Conservation (phyloP, 176 grass and related monocot genomes). For the Puccinellia tenuiflora region DNA sequence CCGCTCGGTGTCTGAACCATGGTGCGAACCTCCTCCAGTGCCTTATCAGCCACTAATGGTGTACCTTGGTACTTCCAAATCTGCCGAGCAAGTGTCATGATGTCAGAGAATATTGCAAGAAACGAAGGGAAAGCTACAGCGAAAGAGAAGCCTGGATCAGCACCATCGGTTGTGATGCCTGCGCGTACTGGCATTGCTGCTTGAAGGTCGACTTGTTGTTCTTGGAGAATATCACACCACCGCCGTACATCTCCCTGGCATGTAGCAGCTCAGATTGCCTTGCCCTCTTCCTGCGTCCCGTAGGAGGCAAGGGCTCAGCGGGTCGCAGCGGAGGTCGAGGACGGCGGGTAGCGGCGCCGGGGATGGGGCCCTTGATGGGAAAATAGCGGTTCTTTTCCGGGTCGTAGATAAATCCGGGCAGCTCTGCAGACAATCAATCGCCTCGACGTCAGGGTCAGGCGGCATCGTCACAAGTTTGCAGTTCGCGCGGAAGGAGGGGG, state of each 20-base stretch:
- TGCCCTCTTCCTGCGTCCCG: constrained; percentile 32
- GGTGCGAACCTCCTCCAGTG: constrained; percentile 35
- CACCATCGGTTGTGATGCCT: constrained; percentile 60
- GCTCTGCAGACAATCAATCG: constrained; percentile 36
- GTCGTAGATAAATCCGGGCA: constrained; percentile 79
- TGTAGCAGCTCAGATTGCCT: constrained; percentile 45
- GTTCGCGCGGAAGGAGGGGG: not conserved
- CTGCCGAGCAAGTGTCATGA: constrained; percentile 7
- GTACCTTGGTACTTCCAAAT: constrained; percentile 51
- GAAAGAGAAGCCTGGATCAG: not conserved
- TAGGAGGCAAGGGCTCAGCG: not conserved
- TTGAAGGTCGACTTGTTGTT: constrained; percentile 41
- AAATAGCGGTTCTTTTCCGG: constrained; percentile 89
- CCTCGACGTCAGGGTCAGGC: not conserved
- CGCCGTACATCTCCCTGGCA: constrained; percentile 62
- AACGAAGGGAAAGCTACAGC: not conserved
- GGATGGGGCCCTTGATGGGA: constrained; percentile 54
- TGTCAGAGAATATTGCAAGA: not conserved
- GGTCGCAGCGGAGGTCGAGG: not conserved
- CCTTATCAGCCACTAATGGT: constrained; percentile 29
- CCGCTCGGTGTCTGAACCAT: constrained; percentile 48
- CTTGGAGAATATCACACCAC: constrained; percentile 37
- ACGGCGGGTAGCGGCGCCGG: constrained; percentile 43
- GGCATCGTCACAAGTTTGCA: not conserved
- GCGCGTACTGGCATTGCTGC: constrained; percentile 49